phyloP scores from a whole-genome alignment of 78 protist genomes.

The Creolimax fragrantissima region DNA sequence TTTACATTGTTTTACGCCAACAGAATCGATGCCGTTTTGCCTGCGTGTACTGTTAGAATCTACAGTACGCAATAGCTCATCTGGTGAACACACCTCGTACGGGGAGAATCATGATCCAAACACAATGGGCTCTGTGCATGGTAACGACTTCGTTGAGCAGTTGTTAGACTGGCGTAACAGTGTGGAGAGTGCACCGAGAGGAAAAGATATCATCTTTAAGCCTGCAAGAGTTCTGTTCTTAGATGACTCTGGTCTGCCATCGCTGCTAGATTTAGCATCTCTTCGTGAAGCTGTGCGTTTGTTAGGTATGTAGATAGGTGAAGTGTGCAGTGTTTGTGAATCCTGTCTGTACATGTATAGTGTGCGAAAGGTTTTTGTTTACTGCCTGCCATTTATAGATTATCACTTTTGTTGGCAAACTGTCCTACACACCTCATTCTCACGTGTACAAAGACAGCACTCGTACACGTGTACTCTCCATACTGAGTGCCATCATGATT shows the following conservation, averaged over 20 bases:
- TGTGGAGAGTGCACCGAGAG: not conserved
- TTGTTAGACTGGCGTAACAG: slow-evolving; percentile 56
- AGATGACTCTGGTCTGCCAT: slow-evolving; percentile 64
- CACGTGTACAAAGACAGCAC: too few species aligned
- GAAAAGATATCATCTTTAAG: not conserved
- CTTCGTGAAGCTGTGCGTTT: slow-evolving; percentile 68
- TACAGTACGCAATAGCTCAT: slow-evolving; percentile 58
- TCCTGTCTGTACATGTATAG: too few species aligned
- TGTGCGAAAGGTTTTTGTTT: too few species aligned
- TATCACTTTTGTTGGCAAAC: too few species aligned
- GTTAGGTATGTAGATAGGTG: slow-evolving; percentile 35
- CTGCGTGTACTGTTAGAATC: slow-evolving; percentile 75
- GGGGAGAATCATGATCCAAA: not conserved
- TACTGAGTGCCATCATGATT: too few species aligned
- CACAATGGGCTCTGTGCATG: not conserved
- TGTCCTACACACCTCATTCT: too few species aligned
- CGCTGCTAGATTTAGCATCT: slow-evolving; percentile 67
- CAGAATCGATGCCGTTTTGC: slow-evolving; percentile 55
- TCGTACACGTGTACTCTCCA: too few species aligned
- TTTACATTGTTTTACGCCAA: too few species aligned
- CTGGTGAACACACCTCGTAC: not conserved
- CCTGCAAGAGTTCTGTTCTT: not conserved
- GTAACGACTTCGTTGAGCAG: slow-evolving; percentile 64
- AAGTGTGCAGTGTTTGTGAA: too few species aligned
- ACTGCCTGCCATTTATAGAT: too few species aligned